Evolutionary conservation across 139 green algal species (phyloP), one percentile per base, ranked within the genome.

Genomic region (Chlamydomonas sphaeroides): DNA sequence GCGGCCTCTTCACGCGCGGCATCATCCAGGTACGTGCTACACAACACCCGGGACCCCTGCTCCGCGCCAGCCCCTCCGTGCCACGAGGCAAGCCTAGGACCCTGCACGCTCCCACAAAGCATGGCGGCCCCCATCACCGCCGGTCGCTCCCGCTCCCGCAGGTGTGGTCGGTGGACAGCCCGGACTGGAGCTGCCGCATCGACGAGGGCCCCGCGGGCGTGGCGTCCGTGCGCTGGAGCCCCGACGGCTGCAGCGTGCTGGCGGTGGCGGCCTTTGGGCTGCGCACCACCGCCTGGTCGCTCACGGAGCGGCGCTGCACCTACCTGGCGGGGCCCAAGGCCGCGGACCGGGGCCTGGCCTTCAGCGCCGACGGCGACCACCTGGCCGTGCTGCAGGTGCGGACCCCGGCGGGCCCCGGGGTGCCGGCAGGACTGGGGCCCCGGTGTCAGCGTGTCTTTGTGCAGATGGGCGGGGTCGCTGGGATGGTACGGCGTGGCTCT

Each of bases 101-200:
- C n/a, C n/a, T n/a, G n/a, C n/a, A n/a, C n/a, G n/a, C n/a, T n/a
- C n/a, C n/a, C n/a, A n/a, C n/a, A n/a, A n/a, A n/a, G n/a, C n/a
- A n/a, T n/a, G n/a, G n/a, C n/a, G n/a, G n/a, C n/a, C n/a, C n/a
- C n/a, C n/a, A n/a, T n/a, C n/a, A n/a, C n/a, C n/a, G n/a, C n/a
- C n/a, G n/a, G n/a, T n/a, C n/a, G n/a, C n/a, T n/a, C n/a, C n/a
- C 32, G 7, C 4, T 2, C 63, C 21, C 33, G 14, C 80, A 89
- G 59, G 70, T 95, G 0, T 95, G 90, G 92, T 94, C 87, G 32
- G 83, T 93, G 2, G 68, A 89, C 15, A 89, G 96, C 38, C 80
- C 91, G 1, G 91, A 98, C 6, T 99, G 94, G 94, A 93, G 82
- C 8, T 98, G 95, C 89, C 95, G 92, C 71, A 96, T 98, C 48